phyloP scores from a whole-genome alignment of 2,329 filamentous ascomycete genomes.

The Monilinia vaccinii-corymbosi region DNA sequence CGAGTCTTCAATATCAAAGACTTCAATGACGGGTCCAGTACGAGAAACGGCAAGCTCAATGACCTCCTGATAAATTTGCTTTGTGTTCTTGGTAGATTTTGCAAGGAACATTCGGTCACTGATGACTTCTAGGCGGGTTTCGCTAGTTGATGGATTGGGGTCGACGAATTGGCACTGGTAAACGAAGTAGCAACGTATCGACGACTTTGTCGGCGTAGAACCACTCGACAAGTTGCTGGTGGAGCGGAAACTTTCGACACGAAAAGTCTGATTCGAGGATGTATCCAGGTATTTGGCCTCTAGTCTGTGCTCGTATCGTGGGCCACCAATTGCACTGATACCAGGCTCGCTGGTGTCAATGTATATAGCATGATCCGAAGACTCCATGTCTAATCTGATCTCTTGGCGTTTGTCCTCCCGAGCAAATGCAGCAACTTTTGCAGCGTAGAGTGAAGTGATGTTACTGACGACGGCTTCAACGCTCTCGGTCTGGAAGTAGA shows the following conservation, averaged over 20 bases:
- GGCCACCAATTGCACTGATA: constrained; percentile 63
- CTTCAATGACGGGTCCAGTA: constrained; percentile 92
- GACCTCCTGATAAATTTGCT: constrained; percentile 89
- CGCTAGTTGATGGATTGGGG: constrained; percentile 60
- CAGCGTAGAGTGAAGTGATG: constrained; percentile 92
- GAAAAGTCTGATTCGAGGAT: constrained; percentile 63
- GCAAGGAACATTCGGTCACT: constrained; percentile 90
- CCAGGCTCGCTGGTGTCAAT: constrained; percentile 95
- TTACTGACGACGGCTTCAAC: constrained; percentile 84
- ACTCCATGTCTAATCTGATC: constrained; percentile 93
- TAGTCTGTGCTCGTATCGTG: constrained; percentile 87
- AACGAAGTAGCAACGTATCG: constrained; percentile 95
- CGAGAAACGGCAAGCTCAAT: constrained; percentile 76
- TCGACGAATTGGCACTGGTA: constrained; percentile 91
- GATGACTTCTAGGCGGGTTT: constrained; percentile 85
- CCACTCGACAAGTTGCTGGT: constrained; percentile 63
- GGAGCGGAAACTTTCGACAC: constrained; percentile 95
- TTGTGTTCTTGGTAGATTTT: constrained; percentile 93
- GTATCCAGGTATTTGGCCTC: constrained; percentile 92
- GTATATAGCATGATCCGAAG: constrained; percentile 89
- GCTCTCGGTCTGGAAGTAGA: constrained; percentile 90
- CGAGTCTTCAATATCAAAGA: constrained; percentile 88
- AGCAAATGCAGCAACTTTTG: constrained; percentile 89
- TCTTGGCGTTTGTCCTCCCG: constrained; percentile 90
- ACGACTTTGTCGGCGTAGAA: constrained; percentile 58